A percentile compares a stretch with the other conserved stretches of the same genome.
Conservation (phyloP, 2,329 filamentous ascomycete genomes). For the Alternaria sp. region DNA sequence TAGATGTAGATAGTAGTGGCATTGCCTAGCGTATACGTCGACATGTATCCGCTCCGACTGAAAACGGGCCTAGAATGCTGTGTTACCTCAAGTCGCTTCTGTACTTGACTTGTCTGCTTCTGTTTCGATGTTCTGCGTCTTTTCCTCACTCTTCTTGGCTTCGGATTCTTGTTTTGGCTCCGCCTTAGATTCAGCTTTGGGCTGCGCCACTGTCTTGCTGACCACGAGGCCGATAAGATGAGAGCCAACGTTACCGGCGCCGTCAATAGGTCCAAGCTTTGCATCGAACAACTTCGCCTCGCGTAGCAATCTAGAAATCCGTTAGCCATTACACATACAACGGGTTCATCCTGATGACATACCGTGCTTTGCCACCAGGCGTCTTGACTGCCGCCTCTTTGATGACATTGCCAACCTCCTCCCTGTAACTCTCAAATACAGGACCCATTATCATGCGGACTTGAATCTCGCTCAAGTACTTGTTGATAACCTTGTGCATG, state of each 20-base stretch:
- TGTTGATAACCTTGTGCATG: slow-evolving; percentile 81
- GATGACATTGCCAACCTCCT: slow-evolving; percentile 78
- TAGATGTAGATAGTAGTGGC: not conserved
- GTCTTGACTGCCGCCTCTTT: slow-evolving; percentile 70
- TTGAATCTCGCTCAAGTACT: slow-evolving; percentile 78
- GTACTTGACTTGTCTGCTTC: not conserved
- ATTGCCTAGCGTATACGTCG: not conserved
- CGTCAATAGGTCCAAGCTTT: slow-evolving; percentile 79
- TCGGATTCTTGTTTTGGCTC: slow-evolving; percentile 3
- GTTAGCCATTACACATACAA: slow-evolving; percentile 11
- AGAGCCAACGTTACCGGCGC: slow-evolving; percentile 76
- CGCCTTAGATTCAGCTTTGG: slow-evolving; percentile 13
- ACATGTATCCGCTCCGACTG: not conserved
- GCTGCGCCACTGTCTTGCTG: slow-evolving; percentile 58
- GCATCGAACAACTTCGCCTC: slow-evolving; percentile 78
- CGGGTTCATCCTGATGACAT: slow-evolving; percentile 41
- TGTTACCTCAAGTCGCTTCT: slow-evolving; percentile 4
- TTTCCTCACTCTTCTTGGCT: slow-evolving; percentile 10
- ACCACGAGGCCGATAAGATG: slow-evolving; percentile 72
- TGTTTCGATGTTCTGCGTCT: not conserved
- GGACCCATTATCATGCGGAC: slow-evolving; percentile 85
- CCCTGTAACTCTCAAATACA: slow-evolving; percentile 82
- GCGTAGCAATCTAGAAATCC: slow-evolving; percentile 69
- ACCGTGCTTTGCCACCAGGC: slow-evolving; percentile 75
- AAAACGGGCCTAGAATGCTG: not conserved